Evolutionary conservation across 2,329 filamentous ascomycete species (phyloP).

Genomic region (Truncatella angustata): DNA sequence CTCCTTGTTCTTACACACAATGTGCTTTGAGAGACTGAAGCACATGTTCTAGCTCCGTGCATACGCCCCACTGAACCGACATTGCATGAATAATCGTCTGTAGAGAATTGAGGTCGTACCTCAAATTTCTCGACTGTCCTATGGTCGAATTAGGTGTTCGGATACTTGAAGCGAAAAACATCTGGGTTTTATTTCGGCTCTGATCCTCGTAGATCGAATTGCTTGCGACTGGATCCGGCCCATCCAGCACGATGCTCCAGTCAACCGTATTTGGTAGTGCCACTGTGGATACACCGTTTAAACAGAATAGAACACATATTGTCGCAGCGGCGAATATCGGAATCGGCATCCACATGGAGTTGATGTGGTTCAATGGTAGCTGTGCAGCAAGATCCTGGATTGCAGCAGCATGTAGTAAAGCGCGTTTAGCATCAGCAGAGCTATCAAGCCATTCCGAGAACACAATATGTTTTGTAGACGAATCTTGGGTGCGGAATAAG

Average conservation of each 20-base stretch:
- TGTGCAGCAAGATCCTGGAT: slow-evolving; percentile 4
- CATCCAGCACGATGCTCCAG: not conserved
- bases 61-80: slow-evolving; percentile 9
- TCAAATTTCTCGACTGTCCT: not conserved
- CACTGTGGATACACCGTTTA: slow-evolving; percentile 1
- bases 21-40: slow-evolving; percentile 4
- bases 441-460: not conserved
- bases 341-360: slow-evolving; percentile 8
- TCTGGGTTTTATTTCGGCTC: not conserved
- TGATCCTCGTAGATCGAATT: not conserved
- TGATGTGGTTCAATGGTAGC: slow-evolving; percentile 1
- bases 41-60: not conserved
- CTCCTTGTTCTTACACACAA: not conserved
- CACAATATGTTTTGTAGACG: not conserved
- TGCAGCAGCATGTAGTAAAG: slow-evolving; percentile 5
- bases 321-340: slow-evolving; percentile 6
- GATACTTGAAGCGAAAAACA: slow-evolving; percentile 1
- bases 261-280: slow-evolving; percentile 1
- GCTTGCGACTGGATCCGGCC: not conserved
- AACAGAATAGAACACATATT: not conserved
- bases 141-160: not conserved
- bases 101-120: slow-evolving; percentile 1
- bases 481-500: not conserved
- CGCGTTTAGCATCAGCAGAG: not conserved
- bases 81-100: slow-evolving; percentile 4